Conservation (phyloP, 129 eudicot genomes). For the Scalesia atractyloides region DNA sequence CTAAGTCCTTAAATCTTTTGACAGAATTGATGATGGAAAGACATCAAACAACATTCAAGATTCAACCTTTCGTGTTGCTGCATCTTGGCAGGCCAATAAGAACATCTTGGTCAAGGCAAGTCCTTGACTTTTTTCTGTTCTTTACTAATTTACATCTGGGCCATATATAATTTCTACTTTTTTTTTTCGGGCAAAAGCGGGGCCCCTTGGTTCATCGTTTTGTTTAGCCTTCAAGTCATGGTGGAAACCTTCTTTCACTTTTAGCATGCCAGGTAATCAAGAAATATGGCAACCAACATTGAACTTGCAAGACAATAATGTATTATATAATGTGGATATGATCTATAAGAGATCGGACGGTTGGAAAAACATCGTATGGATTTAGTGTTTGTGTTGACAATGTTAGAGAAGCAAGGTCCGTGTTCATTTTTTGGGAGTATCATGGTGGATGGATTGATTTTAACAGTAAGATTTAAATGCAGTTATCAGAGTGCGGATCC, state of each 20-base stretch:
- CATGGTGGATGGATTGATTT: not conserved
- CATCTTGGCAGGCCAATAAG: conserved; percentile 95
- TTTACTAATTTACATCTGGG: not conserved
- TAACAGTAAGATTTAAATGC: conserved; percentile 23
- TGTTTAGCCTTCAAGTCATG: conserved; percentile 86
- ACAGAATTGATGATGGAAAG: conserved; percentile 57
- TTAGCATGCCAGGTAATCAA: conserved; percentile 67
- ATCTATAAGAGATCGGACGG: conserved; percentile 56
- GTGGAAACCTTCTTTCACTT: conserved; percentile 91
- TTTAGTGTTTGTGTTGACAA: conserved; percentile 68
- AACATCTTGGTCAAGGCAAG: conserved; percentile 73
- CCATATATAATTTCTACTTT: not conserved
- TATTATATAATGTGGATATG: not conserved
- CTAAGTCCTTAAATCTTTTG: conserved; percentile 14
- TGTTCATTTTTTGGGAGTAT: not conserved
- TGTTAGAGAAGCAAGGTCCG: conserved; percentile 75
- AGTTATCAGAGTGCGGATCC: conserved; percentile 89
- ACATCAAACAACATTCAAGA: conserved; percentile 48
- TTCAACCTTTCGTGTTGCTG: conserved; percentile 81
- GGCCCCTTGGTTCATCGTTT: conserved; percentile 71
- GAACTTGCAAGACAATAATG: not conserved
- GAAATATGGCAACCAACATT: conserved; percentile 1
- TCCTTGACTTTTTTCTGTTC: not conserved
- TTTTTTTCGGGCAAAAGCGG: conserved; percentile 60
- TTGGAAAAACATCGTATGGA: conserved; percentile 62